These are phyloP conservation scores for Nasturtium officinale DNA, from an alignment of 345 rosid genomes.

Conservation along the genomic window DNA sequence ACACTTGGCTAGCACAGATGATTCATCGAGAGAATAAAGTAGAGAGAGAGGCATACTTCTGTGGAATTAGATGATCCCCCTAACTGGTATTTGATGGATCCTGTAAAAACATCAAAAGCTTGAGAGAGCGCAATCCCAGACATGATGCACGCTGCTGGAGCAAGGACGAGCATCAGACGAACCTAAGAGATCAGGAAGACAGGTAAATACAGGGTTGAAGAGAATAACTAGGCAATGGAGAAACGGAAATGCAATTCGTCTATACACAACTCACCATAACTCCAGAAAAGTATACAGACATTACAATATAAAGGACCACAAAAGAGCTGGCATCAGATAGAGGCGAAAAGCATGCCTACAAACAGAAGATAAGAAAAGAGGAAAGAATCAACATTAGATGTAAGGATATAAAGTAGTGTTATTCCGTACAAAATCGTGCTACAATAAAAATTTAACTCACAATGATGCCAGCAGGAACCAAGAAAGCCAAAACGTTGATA, in stretches of 20 bases:
- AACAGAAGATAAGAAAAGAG: slow-evolving; percentile 37
- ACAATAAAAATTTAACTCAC: slow-evolving; percentile 53
- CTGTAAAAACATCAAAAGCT: slow-evolving; percentile 87
- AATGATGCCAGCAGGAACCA: slow-evolving; percentile 99
- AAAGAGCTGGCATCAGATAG: slow-evolving; percentile 98
- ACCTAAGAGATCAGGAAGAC: slow-evolving; percentile 57
- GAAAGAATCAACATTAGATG: slow-evolving; percentile 15
- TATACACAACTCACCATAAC: slow-evolving; percentile 77
- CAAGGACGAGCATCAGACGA: slow-evolving; percentile 98
- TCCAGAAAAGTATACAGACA: slow-evolving; percentile 98
- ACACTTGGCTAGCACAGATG: slow-evolving; percentile 29
- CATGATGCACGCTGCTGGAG: slow-evolving; percentile 99
- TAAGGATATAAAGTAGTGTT: background rate
- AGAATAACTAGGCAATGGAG: slow-evolving; percentile 15
- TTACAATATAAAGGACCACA: slow-evolving; percentile 82
- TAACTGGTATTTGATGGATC: slow-evolving; percentile 89
- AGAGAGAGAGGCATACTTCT: slow-evolving; percentile 44
- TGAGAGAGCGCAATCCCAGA: slow-evolving; percentile 99
- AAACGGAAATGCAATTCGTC: slow-evolving; percentile 3
- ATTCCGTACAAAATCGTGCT: slow-evolving; percentile 6
- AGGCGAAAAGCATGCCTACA: slow-evolving; percentile 96
- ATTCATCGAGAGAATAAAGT: slow-evolving; percentile 14
- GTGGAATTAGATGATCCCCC: slow-evolving; percentile 51
- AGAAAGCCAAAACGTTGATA: slow-evolving; percentile 97
- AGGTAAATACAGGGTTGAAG: slow-evolving; percentile 23